These are phyloP conservation scores for Monosporascus sp. DNA, from an alignment of 2,329 filamentous ascomycete species.

Conservation along the genomic window DNA sequence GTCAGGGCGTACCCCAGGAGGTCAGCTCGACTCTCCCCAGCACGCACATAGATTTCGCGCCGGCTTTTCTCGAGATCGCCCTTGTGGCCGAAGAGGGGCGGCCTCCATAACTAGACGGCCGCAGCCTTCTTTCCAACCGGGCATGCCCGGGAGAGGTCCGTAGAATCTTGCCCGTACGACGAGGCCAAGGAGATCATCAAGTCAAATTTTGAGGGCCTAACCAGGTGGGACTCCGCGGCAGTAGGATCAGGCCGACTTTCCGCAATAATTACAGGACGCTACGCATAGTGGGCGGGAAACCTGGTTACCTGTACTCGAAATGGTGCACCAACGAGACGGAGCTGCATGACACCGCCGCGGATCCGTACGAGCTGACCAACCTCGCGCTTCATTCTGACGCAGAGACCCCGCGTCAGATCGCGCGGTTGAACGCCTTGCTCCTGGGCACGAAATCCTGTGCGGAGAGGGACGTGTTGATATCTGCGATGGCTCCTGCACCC, in stretches of 20 bases:
- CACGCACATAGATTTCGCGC: background rate
- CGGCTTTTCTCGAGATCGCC: background rate
- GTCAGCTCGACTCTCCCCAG: background rate
- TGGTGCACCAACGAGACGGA: background rate
- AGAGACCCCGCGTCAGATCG: background rate
- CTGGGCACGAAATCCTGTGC: background rate
- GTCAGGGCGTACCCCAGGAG: background rate
- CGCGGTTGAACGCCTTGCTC: background rate
- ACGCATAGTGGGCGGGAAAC: background rate
- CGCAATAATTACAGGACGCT: background rate
- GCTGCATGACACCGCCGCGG: background rate
- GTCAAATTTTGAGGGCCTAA: background rate
- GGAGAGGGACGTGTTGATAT: background rate
- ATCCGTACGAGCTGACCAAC: background rate
- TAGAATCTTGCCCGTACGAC: background rate
- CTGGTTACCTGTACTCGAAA: background rate
- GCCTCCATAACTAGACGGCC: background rate
- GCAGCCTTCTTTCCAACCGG: background rate
- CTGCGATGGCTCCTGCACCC: background rate
- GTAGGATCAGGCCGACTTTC: background rate
- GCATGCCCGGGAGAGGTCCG: background rate
- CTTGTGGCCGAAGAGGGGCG: background rate
- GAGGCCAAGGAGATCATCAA: background rate
- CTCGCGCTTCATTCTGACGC: background rate
- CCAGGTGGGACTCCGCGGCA: background rate